phyloP scores from a whole-genome alignment of 495 filamentous ascomycete species.

The Elaphomyces granulatus region DNA sequence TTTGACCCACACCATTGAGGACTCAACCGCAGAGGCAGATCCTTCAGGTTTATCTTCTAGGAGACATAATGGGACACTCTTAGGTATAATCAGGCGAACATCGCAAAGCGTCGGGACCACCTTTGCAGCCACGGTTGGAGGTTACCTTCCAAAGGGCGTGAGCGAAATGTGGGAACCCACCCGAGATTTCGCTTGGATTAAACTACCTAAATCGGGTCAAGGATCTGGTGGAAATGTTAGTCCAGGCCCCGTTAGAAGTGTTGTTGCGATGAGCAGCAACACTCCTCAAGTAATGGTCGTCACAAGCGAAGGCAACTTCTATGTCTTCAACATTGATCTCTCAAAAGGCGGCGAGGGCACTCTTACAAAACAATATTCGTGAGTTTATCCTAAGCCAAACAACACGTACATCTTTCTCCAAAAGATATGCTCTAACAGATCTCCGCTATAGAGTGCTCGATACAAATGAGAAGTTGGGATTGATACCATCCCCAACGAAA shows the following conservation, averaged over 20 bases:
- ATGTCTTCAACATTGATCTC: conserved; percentile 88
- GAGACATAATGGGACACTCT: conserved; percentile 52
- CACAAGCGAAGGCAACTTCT: conserved; percentile 88
- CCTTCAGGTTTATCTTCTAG: conserved; percentile 24
- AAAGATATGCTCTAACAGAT: conserved; percentile 3
- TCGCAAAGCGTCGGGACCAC: conserved; percentile 89
- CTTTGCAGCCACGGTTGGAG: conserved; percentile 75
- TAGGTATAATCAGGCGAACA: conserved; percentile 86
- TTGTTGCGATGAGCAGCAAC: conserved; percentile 88
- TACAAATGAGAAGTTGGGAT: conserved; percentile 38
- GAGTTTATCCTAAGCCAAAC: conserved; percentile 26
- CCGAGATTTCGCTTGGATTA: conserved; percentile 91
- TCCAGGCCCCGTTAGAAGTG: conserved; percentile 49
- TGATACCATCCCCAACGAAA: too few relatives aligned
- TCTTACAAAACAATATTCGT: conserved; percentile 81
- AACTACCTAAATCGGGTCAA: conserved; percentile 53
- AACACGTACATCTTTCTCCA: conserved; percentile 4
- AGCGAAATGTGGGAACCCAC: conserved; percentile 96
- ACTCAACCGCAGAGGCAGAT: conserved; percentile 14
- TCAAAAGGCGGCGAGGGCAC: conserved; percentile 91
- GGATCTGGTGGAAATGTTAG: conserved; percentile 24
- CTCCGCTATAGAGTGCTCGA: conserved; percentile 31
- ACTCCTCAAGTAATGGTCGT: conserved; percentile 96
- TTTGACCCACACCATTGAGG: conserved; percentile 26
- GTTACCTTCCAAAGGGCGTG: conserved; percentile 80